Percentiles rank a stretch among this genome's conserved stretches.
Evolutionary conservation across 768 basidiomycete genomes (phyloP).

Genomic region (Auricularia heimuer): DNA sequence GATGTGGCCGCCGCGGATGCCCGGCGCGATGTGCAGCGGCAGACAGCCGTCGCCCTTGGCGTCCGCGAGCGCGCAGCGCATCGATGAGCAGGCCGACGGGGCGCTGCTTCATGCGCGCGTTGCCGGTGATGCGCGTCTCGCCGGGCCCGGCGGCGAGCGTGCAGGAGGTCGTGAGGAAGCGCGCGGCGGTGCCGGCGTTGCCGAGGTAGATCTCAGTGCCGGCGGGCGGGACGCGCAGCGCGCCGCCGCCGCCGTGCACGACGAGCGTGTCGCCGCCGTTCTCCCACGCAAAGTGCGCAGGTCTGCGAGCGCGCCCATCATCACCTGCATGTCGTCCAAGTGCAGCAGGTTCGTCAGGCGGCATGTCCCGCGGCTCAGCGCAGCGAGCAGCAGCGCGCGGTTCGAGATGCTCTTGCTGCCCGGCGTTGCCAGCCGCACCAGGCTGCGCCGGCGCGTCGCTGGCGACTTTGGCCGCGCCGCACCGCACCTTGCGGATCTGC

Average conservation of each 20-base stretch:
- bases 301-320: no score
- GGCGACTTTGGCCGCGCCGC: no score
- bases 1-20: conserved; percentile 58
- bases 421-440: no score
- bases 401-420: no score
- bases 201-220: conserved; percentile 90
- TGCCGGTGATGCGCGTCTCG: conserved; percentile 69
- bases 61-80: conserved; percentile 72
- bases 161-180: conserved; percentile 95
- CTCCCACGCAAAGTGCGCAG: conserved; percentile 90
- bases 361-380: no score
- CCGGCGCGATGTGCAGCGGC: conserved; percentile 73
- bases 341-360: no score
- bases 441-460: no score
- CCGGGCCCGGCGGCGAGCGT: conserved; percentile 43
- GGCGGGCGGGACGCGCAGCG: conserved; percentile 61
- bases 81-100: conserved; percentile 93
- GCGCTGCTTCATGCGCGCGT: conserved; percentile 97
- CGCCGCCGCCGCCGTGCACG: conserved; percentile 78
- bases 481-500: no score
- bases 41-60: conserved; percentile 76
- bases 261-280: conserved; percentile 93
- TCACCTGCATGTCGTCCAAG: no score
- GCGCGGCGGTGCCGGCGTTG: conserved; percentile 95
- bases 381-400: no score